phyloP scores from a whole-genome alignment of 2,329 filamentous ascomycete genomes.

The Ophiostoma sp. region DNA sequence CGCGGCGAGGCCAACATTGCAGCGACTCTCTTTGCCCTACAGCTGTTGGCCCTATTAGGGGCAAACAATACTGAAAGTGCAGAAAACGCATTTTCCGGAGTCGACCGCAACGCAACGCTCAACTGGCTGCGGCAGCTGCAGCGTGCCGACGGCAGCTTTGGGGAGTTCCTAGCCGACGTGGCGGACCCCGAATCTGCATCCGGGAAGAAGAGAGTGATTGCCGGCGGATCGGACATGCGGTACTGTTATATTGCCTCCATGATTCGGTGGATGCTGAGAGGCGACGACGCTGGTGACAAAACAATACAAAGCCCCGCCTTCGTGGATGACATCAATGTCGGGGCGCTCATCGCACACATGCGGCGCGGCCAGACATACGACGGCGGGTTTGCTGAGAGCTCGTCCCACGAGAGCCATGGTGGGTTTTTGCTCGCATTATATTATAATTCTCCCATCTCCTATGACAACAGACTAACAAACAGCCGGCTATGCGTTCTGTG shows the following conservation, averaged over 20 bases:
- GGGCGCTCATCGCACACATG: conserved; percentile 65
- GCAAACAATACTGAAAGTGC: conserved; percentile 19
- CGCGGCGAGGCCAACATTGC: conserved; percentile 64
- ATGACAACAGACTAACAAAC: background rate
- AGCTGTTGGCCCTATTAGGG: conserved; percentile 57
- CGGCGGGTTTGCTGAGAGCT: conserved; percentile 73
- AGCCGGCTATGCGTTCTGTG: conserved; percentile 91
- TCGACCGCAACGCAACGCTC: conserved; percentile 64
- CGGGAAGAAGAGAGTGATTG: conserved; percentile 44
- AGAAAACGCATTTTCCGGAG: conserved; percentile 49
- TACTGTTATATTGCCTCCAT: conserved; percentile 82
- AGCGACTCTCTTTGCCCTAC: conserved; percentile 82
- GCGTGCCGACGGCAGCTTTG: conserved; percentile 81
- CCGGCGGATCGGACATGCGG: conserved; percentile 76
- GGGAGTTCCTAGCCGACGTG: conserved; percentile 63
- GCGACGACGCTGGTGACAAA: conserved; percentile 41
- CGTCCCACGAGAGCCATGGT: conserved; percentile 79
- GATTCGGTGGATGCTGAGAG: conserved; percentile 75
- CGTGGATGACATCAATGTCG: conserved; percentile 69
- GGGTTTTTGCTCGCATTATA: conserved; percentile 30
- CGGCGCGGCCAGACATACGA: conserved; percentile 64
- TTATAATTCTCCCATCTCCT: too few relatives aligned
- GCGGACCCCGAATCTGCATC: conserved; percentile 15
- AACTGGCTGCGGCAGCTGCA: conserved; percentile 72
- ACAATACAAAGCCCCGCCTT: conserved; percentile 48